These are phyloP conservation scores for Pichia kudriavzevii DNA, from an alignment of 1,139 yeast genomes.

Conservation along the genomic window DNA sequence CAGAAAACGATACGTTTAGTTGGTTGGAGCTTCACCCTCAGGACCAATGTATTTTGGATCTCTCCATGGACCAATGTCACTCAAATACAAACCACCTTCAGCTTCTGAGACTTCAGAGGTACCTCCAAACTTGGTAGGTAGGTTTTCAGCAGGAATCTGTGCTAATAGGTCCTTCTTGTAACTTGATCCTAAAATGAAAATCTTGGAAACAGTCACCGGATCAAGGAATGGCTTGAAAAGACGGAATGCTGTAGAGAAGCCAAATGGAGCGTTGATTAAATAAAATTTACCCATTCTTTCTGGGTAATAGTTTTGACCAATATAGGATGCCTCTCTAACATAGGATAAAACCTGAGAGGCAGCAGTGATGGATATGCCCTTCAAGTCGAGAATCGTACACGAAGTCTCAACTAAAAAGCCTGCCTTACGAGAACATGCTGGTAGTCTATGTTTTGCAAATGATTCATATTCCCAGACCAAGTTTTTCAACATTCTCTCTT, in stretches of 20 bases:
- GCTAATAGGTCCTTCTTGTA: constrained; percentile 78
- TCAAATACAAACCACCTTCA: constrained; percentile 75
- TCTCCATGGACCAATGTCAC: constrained; percentile 98
- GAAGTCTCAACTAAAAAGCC: constrained; percentile 86
- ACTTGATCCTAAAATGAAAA: constrained; percentile 73
- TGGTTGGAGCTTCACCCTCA: constrained; percentile 79
- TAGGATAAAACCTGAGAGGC: constrained; percentile 83
- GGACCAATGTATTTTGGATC: constrained; percentile 76
- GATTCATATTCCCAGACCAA: constrained; percentile 97
- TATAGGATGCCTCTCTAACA: constrained; percentile 85
- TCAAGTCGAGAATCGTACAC: constrained; percentile 90
- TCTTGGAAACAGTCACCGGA: constrained; percentile 96
- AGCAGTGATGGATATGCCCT: constrained; percentile 80
- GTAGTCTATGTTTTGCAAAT: constrained; percentile 73
- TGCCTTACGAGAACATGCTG: constrained; percentile 85
- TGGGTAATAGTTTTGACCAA: constrained; percentile 98
- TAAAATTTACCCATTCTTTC: constrained; percentile 99
- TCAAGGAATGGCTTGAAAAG: constrained; percentile 89
- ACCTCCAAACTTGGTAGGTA: constrained; percentile 91
- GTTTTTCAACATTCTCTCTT: constrained; percentile 93
- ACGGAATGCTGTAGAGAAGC: constrained; percentile 89
- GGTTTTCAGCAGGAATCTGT: constrained; percentile 89
- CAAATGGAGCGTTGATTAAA: constrained; percentile 94
- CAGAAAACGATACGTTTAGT: no score
- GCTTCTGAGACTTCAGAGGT: constrained; percentile 52